phyloP scores from a whole-genome alignment of 345 rosid genomes.

The Linum tenue region DNA sequence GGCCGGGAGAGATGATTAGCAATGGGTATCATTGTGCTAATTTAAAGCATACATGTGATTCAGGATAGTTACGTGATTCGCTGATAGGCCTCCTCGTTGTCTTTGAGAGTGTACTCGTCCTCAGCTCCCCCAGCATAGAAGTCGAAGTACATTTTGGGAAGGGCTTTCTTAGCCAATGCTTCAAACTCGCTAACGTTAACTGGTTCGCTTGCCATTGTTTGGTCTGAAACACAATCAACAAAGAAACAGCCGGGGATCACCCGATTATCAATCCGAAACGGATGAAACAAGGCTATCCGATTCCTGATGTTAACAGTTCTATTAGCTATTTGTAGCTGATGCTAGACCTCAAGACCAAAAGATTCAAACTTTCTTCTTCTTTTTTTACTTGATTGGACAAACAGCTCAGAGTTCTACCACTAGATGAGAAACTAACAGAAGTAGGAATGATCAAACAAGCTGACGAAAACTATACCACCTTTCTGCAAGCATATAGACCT shows the following conservation, averaged over 20 bases:
- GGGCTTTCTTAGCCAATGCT: constrained; percentile 57
- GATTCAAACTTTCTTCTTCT: no score
- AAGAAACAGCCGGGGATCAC: neutral
- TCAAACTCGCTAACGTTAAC: constrained; percentile 72
- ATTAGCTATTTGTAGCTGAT: no score
- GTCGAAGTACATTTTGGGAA: constrained; percentile 78
- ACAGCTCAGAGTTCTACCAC: no score
- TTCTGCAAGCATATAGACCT: no score
- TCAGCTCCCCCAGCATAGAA: constrained; percentile 68
- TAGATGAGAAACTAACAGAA: no score
- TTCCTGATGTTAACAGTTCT: no score
- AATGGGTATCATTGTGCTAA: neutral
- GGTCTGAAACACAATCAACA: constrained; percentile 7
- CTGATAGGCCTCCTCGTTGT: constrained; percentile 54
- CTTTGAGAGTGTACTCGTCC: constrained; percentile 59
- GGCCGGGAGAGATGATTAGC: constrained; percentile 1
- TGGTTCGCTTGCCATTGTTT: constrained; percentile 41
- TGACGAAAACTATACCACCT: no score
- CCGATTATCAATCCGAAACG: neutral
- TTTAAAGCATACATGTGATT: neutral
- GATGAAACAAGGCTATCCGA: neutral
- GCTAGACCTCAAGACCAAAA: no score
- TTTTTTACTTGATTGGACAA: no score
- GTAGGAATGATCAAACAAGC: no score
- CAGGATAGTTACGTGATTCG: constrained; percentile 41